Base-by-base conservation (phyloP, 139 green algal genomes). In the Asterochloris erici region DNA sequence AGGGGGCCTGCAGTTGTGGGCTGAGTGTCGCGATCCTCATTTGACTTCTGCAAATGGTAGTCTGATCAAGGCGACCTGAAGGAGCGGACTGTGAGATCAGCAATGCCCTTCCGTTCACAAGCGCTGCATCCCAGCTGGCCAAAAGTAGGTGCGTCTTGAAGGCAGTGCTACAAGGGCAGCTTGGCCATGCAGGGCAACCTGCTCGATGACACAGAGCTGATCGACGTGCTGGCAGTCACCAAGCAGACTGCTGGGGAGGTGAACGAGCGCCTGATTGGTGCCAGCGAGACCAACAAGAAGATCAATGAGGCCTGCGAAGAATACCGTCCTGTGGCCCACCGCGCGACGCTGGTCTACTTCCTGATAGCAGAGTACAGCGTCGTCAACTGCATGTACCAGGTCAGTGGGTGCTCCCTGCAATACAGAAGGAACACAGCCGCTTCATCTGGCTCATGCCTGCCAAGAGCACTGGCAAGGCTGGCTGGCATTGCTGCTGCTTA, bases 301-400 rank as follows among this genome's bases (percentile, higher is more conserved):
- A 98, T 99, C 91, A 96, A 92, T 66, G 95, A 96, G 82, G 94
- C 96, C 14, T 98, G 94, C 81, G 95, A 99, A 88, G 95, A 98
- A 92, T 99, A 97, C 90, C 89, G 94, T 16, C 92, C 93, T 23
- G 95, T 97, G 2, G 96, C 96, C 12, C 93, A 95, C 86, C 88
- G 96, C 66, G 96, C 95, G 47, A 95, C 91, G 23, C 90, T 99
- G 4, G 84, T 98, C 54, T 99, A 99, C 89, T 98, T 98, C 88
- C 86, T 98, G 26, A 96, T 99, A 81, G 93, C 94, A 64, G 93
- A 99, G 81, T 98, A 98, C 86, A 88, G 84, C 0, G 87, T 91
- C 12, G 95, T 98, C 76, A 98, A 98, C 91, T 94, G 92, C 89
- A 98, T 99, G 96, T 99, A 99, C 88, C 95, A 98, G 88, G 38